Evolutionary conservation across 495 filamentous ascomycete species (phyloP).

Genomic region (Recurvomyces mirabilis): DNA sequence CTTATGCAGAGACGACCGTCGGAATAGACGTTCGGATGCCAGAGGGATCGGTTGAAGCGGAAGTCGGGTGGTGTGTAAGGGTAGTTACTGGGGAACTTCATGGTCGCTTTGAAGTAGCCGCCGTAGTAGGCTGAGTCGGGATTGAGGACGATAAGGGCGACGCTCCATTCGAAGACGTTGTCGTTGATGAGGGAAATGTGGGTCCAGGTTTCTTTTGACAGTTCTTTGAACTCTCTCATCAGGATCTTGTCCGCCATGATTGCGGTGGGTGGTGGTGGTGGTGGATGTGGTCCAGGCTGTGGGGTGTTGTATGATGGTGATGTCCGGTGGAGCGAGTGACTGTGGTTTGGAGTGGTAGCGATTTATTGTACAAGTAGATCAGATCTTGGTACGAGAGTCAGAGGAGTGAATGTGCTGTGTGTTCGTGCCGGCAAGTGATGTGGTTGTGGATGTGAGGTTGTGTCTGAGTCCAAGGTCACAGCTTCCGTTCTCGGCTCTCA

Average conservation of each 20-base stretch:
- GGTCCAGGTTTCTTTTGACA: constrained; percentile 85
- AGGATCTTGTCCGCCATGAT: constrained; percentile 62
- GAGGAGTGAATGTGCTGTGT: too few relatives aligned
- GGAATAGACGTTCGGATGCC: constrained; percentile 87
- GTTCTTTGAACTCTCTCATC: constrained; percentile 76
- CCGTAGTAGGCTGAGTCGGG: constrained; percentile 82
- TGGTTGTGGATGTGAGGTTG: too few relatives aligned
- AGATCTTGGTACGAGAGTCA: too few relatives aligned
- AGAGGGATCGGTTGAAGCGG: constrained; percentile 67
- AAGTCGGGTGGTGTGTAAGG: constrained; percentile 80
- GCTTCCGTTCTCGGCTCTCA: too few relatives aligned
- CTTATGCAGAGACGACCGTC: constrained; percentile 93
- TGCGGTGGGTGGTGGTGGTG: neutral
- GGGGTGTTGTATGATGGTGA: too few relatives aligned
- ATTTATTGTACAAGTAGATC: too few relatives aligned
- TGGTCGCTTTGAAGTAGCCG: constrained; percentile 80
- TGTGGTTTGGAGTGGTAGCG: too few relatives aligned
- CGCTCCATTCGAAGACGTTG: constrained; percentile 73
- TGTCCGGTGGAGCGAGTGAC: too few relatives aligned
- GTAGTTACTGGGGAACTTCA: constrained; percentile 83
- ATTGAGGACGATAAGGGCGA: constrained; percentile 87
- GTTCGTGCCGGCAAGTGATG: too few relatives aligned
- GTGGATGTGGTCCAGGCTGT: too few relatives aligned
- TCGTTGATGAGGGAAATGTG: constrained; percentile 63
- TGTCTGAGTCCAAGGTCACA: too few relatives aligned